Evolutionary conservation across 2,329 filamentous ascomycete species (phyloP).

Genomic region (Lachnellula suecica): DNA sequence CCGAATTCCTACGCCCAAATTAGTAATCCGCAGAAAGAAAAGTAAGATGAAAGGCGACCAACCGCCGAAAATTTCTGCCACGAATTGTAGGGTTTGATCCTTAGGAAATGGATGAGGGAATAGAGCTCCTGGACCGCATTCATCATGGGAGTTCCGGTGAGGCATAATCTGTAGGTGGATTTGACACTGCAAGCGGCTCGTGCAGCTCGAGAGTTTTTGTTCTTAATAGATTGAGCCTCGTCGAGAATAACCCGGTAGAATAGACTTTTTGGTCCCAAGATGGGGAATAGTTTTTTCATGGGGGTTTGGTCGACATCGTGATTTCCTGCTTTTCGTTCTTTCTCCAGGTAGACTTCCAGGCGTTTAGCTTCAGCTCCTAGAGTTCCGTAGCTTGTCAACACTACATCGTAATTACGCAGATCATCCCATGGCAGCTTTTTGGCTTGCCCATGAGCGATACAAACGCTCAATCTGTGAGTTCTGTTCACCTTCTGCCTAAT

Average conservation of each 20-base stretch:
- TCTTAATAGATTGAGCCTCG: conserved; percentile 82
- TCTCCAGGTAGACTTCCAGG: conserved; percentile 45
- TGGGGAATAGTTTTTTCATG: conserved; percentile 26
- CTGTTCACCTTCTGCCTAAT: conserved; percentile 67
- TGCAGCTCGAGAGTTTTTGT: conserved; percentile 61
- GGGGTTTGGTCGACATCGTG: conserved; percentile 38
- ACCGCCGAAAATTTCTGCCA: conserved; percentile 60
- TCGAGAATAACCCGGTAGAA: conserved; percentile 76
- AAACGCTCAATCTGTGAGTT: conserved; percentile 59
- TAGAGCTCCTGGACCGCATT: conserved; percentile 78
- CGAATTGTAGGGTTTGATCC: conserved; percentile 71
- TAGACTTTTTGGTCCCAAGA: conserved; percentile 59
- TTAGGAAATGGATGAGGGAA: conserved; percentile 74
- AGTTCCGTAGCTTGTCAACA: conserved; percentile 78
- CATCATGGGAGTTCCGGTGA: conserved; percentile 88
- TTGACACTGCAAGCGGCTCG: conserved; percentile 58
- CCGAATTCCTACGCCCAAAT: conserved; percentile 25
- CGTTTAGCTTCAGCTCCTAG: conserved; percentile 67
- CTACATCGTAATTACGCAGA: conserved; percentile 67
- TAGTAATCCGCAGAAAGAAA: conserved; percentile 12
- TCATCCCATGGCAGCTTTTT: conserved; percentile 60
- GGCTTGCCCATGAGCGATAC: conserved; percentile 63
- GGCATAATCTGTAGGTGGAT: conserved; percentile 66
- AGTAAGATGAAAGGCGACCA: conserved; percentile 29
- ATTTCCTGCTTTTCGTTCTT: conserved; percentile 28